Conservation (phyloP, 768 basidiomycete species). For the Leucocoprinus leucothites region DNA sequence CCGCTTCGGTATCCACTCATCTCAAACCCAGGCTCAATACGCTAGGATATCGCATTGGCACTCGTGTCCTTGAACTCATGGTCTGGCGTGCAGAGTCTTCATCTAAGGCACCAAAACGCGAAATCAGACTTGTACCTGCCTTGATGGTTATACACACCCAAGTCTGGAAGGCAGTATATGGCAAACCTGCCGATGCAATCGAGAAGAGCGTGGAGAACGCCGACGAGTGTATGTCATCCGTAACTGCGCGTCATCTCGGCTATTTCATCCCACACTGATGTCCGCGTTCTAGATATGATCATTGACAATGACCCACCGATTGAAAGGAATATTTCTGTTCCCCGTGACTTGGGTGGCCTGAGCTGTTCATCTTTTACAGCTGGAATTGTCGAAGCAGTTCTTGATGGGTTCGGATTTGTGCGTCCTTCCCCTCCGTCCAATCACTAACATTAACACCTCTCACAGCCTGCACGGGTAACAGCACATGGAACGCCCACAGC, state of each 20-base stretch:
- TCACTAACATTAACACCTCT: constrained; percentile 13
- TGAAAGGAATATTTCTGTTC: constrained; percentile 90
- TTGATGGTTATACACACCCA: constrained; percentile 95
- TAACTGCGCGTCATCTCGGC: neutral
- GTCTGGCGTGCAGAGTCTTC: constrained; percentile 73
- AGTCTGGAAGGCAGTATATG: constrained; percentile 93
- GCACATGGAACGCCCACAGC: constrained; percentile 89
- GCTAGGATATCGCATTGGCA: constrained; percentile 90
- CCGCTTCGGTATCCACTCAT: neutral
- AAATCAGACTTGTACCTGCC: constrained; percentile 85
- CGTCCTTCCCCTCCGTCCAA: constrained; percentile 28
- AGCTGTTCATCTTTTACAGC: constrained; percentile 98
- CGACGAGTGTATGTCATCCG: constrained; percentile 75
- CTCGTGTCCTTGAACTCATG: constrained; percentile 83
- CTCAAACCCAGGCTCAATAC: constrained; percentile 68
- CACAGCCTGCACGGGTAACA: constrained; percentile 92
- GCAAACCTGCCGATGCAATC: constrained; percentile 89
- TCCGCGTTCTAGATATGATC: constrained; percentile 76
- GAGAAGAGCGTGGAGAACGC: constrained; percentile 96
- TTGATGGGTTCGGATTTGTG: constrained; percentile 93
- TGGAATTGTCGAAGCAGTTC: constrained; percentile 94
- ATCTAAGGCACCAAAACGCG: constrained; percentile 89
- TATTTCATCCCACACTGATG: constrained; percentile 12
- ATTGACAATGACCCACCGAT: constrained; percentile 94
- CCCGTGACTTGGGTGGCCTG: constrained; percentile 89